A percentile compares a stretch with the other conserved stretches of the same genome.
Conservation (phyloP, 164 flowering plant genomes). For the Euptelea pleiosperma region DNA sequence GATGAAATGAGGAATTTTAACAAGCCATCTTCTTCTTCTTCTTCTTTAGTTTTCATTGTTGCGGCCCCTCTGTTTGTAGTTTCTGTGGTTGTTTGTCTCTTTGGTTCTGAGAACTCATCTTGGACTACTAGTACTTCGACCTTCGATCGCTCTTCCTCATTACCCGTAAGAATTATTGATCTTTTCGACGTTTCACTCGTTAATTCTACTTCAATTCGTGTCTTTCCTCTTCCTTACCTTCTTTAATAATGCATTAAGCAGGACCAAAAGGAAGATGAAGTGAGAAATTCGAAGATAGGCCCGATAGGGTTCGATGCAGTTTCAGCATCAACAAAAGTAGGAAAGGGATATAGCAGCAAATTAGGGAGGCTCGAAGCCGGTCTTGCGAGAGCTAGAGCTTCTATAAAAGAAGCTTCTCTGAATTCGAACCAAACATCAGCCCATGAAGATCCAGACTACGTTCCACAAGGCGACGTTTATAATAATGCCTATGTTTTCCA, state of each 20-base stretch:
- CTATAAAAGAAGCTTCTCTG: slow-evolving; percentile 27
- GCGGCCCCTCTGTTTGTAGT: slow-evolving; percentile 1
- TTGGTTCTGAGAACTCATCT: not conserved
- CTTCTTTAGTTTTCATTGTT: not conserved
- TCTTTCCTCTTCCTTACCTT: too few relatives aligned
- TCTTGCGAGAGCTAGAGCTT: slow-evolving; percentile 27
- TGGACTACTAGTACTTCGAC: not conserved
- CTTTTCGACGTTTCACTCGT: too few relatives aligned
- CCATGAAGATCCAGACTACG: slow-evolving; percentile 22
- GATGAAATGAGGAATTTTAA: too few relatives aligned
- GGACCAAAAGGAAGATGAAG: not conserved
- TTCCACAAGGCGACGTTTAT: slow-evolving; percentile 34
- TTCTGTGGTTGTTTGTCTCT: not conserved
- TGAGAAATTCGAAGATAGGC: too few relatives aligned
- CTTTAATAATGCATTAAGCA: too few relatives aligned
- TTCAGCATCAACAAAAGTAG: too few relatives aligned
- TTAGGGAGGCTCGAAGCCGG: slow-evolving; percentile 27
- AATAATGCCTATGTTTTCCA: slow-evolving; percentile 29
- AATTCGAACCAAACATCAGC: slow-evolving; percentile 5
- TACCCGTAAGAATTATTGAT: too few relatives aligned
- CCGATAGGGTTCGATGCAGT: too few relatives aligned
- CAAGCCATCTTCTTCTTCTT: too few relatives aligned
- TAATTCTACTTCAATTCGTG: too few relatives aligned
- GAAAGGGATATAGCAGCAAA: too few relatives aligned
- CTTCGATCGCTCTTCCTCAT: not conserved